These are phyloP conservation scores for Paramecium biaurelia DNA, from an alignment of 73 alveolate genomes.

Conservation along the genomic window DNA sequence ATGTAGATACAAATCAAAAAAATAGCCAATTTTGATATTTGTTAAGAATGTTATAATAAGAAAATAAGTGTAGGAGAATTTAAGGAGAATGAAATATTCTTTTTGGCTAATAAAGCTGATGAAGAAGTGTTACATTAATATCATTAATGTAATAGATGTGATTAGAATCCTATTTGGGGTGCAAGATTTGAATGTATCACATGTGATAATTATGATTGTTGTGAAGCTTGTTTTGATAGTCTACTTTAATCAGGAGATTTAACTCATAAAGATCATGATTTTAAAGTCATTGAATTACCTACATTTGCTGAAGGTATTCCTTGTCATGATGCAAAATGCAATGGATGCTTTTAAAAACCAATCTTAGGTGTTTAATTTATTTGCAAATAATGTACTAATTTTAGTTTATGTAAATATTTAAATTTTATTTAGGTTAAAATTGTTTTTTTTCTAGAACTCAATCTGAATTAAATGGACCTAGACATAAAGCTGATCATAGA, in stretches of 20 bases:
- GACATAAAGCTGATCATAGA: conserved; percentile 63
- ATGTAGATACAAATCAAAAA: conserved; percentile 70
- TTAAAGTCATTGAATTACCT: conserved; percentile 79
- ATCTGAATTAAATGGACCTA: conserved; percentile 11
- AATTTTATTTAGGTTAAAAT: conserved; percentile 68
- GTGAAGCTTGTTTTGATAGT: conserved; percentile 76
- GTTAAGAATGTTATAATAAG: conserved; percentile 67
- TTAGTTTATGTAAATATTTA: conserved; percentile 60
- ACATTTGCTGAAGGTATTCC: conserved; percentile 82
- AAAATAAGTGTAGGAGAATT: conserved; percentile 38
- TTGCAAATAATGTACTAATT: conserved; percentile 77
- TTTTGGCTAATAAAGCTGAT: conserved; percentile 70
- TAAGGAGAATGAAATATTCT: conserved; percentile 62
- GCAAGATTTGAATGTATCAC: conserved; percentile 76
- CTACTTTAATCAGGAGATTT: conserved; percentile 44
- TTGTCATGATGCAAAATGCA: conserved; percentile 79
- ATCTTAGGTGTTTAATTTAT: conserved; percentile 85
- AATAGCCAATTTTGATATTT: conserved; percentile 76
- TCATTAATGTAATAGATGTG: conserved; percentile 82
- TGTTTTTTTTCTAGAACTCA: conserved; percentile 70
- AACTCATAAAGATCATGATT: conserved; percentile 66
- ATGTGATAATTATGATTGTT: conserved; percentile 83
- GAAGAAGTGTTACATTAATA: conserved; percentile 84
- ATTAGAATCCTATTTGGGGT: conserved; percentile 92
- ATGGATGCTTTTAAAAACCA: conserved; percentile 82